Evolutionary conservation across 345 rosid species (phyloP).

Genomic region (Lepidium sativum): DNA sequence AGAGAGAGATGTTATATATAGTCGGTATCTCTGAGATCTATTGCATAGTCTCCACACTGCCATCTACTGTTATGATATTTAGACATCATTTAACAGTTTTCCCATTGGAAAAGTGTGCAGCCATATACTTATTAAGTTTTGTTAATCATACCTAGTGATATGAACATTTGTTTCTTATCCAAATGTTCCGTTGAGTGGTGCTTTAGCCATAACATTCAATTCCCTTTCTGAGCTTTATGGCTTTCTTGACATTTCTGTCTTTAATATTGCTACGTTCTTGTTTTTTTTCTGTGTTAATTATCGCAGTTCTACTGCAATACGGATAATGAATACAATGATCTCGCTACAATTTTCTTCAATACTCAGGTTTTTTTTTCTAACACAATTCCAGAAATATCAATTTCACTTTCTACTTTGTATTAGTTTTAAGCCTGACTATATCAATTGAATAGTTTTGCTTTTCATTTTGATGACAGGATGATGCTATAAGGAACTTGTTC

Average conservation of each 20-base stretch:
- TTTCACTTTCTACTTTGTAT: neutral
- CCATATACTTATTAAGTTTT: neutral
- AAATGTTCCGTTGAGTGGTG: neutral
- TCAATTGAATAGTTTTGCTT: neutral
- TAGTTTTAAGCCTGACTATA: neutral
- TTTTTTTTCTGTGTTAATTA: slow-evolving; percentile 1
- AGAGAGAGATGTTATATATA: slow-evolving; percentile 6
- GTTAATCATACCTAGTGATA: neutral
- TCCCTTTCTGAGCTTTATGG: neutral
- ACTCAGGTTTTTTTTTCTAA: slow-evolving; percentile 56
- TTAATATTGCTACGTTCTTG: neutral
- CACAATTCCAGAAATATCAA: neutral
- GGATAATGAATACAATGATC: slow-evolving; percentile 83
- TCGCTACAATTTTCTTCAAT: slow-evolving; percentile 95
- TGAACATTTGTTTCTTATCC: neutral
- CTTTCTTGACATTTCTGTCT: neutral
- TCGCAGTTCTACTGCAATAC: slow-evolving; percentile 83
- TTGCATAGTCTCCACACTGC: neutral
- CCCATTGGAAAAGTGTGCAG: neutral
- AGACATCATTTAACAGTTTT: neutral
- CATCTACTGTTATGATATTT: neutral
- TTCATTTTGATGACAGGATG: slow-evolving; percentile 53
- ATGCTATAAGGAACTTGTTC: slow-evolving; percentile 96
- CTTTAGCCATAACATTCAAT: neutral
- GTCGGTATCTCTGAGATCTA: neutral